Evolutionary conservation across 2,329 filamentous ascomycete genomes (phyloP), one percentile per base, ranked within the genome.

Genomic region (Dactylellina cionopaga): DNA sequence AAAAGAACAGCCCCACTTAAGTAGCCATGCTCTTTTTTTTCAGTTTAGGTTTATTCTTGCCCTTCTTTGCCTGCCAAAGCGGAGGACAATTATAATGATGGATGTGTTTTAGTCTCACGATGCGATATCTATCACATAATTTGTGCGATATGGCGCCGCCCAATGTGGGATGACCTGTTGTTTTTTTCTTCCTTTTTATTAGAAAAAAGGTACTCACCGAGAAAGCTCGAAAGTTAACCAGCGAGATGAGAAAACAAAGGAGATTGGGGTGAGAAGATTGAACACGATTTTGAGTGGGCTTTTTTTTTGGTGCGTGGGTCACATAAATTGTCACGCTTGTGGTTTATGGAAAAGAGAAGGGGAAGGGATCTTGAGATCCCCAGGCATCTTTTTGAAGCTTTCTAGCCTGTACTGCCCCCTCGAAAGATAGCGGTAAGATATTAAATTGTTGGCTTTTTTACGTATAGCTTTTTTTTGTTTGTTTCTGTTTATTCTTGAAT

Each of bases 251-350:
- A 29, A 7, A 25, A n/a, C n/a, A n/a, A 46, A 41, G 33, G 22
- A 58, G 60, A 65, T 49, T 56, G 51, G 60, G 29, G 41, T 56
- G 49, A 25, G 51, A 63, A n/a, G n/a, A n/a, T n/a, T n/a, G n/a
- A n/a, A n/a, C n/a, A n/a, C n/a, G n/a, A n/a, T n/a, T n/a, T n/a
- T n/a, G n/a, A n/a, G n/a, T n/a, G n/a, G n/a, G n/a, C n/a, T n/a
- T n/a, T n/a, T n/a, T n/a, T n/a, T 47, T 13, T 17, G 31, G 22
- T 31, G 13, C 17, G 17, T 1, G 41, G 41, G 31, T 49, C 47
- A 25, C 31, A 46, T 37, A 11, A 2, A 29, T 2, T 19, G 2
- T 58, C 39, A 44, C 54, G 17, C 54, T 25, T 46, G 46, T 9
- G 4, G 35, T 22, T 52, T n/a, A 43, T 5, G 9, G n/a, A 25